These are phyloP conservation scores for Herpotrichia juniperi DNA, from an alignment of 2,329 filamentous ascomycete species.

Conservation along the genomic window DNA sequence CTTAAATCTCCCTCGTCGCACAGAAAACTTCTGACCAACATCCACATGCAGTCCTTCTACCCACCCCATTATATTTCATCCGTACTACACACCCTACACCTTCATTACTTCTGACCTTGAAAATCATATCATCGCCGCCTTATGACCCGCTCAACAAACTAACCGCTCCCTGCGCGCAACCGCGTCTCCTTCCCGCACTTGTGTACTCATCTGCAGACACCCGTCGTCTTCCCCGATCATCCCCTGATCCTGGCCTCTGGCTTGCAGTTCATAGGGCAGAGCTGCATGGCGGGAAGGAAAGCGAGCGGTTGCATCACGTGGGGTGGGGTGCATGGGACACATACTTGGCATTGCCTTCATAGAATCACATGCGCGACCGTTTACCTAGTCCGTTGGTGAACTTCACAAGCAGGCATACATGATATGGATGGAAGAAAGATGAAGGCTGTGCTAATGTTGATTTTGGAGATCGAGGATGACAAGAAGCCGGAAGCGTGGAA, in stretches of 20 bases:
- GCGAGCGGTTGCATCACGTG: not conserved
- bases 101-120: no score
- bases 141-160: no score
- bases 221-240: not conserved
- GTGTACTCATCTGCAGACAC: not conserved
- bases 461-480: not conserved
- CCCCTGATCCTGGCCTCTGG: not conserved
- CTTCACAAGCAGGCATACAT: no score
- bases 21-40: no score
- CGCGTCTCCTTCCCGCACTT: not conserved
- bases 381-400: no score
- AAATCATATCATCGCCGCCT: no score
- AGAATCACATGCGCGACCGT: not conserved
- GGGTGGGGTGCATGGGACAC: not conserved
- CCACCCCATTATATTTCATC: no score
- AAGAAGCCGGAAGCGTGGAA: not conserved
- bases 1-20: no score
- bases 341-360: not conserved
- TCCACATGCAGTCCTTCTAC: no score
- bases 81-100: no score
- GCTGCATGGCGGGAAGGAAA: slow-evolving; percentile 3
- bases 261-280: slow-evolving; percentile 5
- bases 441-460: not conserved
- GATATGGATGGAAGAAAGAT: not conserved
- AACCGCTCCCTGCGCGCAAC: no score